Conservation (phyloP, 768 basidiomycete genomes). For the Chlorophyllum brunneum region DNA sequence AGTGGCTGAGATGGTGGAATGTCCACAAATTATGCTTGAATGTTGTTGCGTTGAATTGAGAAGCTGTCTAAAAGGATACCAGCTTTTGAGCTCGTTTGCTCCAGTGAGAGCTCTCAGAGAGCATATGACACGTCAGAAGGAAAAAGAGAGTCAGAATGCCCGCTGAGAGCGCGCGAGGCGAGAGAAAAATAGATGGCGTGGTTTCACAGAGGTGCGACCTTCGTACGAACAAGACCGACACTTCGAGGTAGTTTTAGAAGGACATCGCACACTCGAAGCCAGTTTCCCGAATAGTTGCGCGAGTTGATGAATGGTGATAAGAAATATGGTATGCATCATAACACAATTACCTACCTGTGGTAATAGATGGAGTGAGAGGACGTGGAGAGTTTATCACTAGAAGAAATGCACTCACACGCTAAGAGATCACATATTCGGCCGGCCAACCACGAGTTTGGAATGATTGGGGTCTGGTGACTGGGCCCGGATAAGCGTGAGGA, state of each 20-base stretch:
- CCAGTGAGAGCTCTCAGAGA: neutral
- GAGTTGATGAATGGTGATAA: too few relatives aligned
- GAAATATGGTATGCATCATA: too few relatives aligned
- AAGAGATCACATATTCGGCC: neutral
- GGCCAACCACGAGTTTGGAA: neutral
- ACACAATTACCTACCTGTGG: neutral
- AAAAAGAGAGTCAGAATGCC: too few relatives aligned
- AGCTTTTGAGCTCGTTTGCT: too few relatives aligned
- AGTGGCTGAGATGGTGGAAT: slow-evolving; percentile 6
- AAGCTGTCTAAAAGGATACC: neutral
- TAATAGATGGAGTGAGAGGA: neutral
- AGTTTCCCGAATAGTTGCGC: too few relatives aligned
- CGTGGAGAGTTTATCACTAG: neutral
- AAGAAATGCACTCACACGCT: slow-evolving; percentile 4
- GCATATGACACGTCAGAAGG: neutral
- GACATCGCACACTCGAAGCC: too few relatives aligned
- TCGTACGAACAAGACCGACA: neutral
- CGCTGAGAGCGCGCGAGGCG: too few relatives aligned
- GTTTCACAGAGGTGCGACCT: neutral
- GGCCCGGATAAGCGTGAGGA: neutral
- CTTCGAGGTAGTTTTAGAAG: too few relatives aligned
- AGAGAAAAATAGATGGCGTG: too few relatives aligned
- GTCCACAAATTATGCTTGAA: slow-evolving; percentile 1
- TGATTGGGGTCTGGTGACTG: neutral
- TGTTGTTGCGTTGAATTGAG: slow-evolving; percentile 9